A percentile compares a stretch with the other conserved stretches of the same genome.
These are phyloP conservation scores for Didymellaceae sp. DNA, from an alignment of 2,329 filamentous ascomycete species.

Conservation along the genomic window DNA sequence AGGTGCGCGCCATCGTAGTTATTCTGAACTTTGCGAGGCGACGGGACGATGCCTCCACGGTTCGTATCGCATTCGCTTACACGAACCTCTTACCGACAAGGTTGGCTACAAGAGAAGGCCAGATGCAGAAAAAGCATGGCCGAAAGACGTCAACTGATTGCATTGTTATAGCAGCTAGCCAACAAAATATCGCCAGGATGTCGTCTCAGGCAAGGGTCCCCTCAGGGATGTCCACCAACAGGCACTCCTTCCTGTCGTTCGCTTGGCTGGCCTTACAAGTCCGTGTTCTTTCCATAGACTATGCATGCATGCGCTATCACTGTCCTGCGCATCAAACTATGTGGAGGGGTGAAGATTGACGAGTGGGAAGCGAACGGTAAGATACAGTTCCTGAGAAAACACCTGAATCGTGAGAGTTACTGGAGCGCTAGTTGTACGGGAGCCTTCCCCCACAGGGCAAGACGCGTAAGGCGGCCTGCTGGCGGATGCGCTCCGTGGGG, in stretches of 20 bases:
- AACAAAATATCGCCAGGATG: not conserved
- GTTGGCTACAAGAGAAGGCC: too few relatives aligned
- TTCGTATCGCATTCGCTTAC: not conserved
- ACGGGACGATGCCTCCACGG: not conserved
- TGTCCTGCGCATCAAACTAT: not conserved
- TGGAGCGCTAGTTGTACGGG: conserved; percentile 2
- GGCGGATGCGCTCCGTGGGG: conserved; percentile 5
- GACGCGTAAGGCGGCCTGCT: not conserved
- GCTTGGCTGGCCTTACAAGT: not conserved
- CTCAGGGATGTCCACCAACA: not conserved
- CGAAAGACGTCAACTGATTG: too few relatives aligned
- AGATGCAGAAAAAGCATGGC: too few relatives aligned
- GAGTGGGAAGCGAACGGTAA: not conserved
- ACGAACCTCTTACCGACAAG: not conserved
- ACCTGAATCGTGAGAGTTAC: not conserved
- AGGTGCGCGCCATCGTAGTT: not conserved
- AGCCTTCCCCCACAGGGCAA: not conserved
- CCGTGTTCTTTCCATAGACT: conserved; percentile 5
- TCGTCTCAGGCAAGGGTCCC: not conserved
- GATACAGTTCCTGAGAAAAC: not conserved
- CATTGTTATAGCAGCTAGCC: not conserved
- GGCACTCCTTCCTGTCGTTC: not conserved
- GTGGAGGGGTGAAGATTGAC: not conserved
- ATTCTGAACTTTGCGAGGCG: too few relatives aligned
- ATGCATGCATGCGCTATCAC: not conserved